Percentiles rank a stretch among this genome's conserved stretches.
Evolutionary conservation across 805 yeast genomes (phyloP).

Genomic region (Yarrowia sp.): DNA sequence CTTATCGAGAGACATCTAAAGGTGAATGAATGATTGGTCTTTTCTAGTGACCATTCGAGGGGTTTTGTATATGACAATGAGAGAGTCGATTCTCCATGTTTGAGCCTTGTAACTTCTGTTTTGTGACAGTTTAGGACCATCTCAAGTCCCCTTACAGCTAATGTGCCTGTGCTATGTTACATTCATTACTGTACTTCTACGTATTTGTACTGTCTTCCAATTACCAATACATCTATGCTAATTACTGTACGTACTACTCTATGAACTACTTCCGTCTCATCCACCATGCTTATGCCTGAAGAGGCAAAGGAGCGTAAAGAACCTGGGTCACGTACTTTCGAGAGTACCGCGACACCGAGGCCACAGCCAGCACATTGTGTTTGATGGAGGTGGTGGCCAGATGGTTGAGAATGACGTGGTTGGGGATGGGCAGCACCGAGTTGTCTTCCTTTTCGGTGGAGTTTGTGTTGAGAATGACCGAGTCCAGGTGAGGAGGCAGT

Average conservation of each 20-base stretch:
- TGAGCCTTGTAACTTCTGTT: background rate
- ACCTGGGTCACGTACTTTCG: constrained; percentile 92
- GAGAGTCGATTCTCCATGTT: background rate
- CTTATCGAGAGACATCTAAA: too few relatives aligned
- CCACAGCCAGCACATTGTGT: constrained; percentile 91
- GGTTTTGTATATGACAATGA: too few relatives aligned
- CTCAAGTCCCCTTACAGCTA: too few relatives aligned
- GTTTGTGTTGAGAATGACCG: constrained; percentile 79
- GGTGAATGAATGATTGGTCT: too few relatives aligned
- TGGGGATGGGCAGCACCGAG: constrained; percentile 90
- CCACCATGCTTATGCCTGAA: constrained; percentile 8
- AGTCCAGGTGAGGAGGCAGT: constrained; percentile 94
- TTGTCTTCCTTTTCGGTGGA: constrained; percentile 81
- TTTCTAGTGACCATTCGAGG: too few relatives aligned
- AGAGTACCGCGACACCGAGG: constrained; percentile 86
- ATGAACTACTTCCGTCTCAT: background rate
- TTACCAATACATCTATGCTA: constrained; percentile 21
- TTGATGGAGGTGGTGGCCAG: constrained; percentile 93
- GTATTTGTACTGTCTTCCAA: too few relatives aligned
- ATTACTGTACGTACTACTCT: constrained; percentile 21
- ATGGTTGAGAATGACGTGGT: constrained; percentile 92
- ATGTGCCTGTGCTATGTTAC: too few relatives aligned
- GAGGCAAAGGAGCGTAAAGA: constrained; percentile 82
- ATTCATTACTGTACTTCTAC: too few relatives aligned
- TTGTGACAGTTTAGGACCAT: too few relatives aligned